Base-by-base conservation (phyloP, 2,329 filamentous ascomycete genomes). In the Xylaria sp. region DNA sequence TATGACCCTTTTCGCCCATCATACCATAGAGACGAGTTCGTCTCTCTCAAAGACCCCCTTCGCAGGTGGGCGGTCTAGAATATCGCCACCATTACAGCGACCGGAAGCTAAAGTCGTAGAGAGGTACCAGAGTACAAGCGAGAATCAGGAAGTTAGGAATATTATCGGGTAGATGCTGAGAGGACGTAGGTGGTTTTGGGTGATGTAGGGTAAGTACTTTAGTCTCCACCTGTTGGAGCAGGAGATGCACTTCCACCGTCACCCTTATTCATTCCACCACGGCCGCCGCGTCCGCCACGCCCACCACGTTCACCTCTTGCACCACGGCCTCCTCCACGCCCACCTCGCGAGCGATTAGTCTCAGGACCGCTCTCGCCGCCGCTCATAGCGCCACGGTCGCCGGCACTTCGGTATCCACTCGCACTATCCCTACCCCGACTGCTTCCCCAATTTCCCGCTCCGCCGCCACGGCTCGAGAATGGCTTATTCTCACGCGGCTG, bases 371-470 rank as follows among this genome's bases (percentile, higher is more conserved):
- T 91, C 68, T 93, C 91, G 71, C 94, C 92, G 73, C 91, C 92
- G 77, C 91, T 79, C 70, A 76, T 72, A 17, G 75, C 61, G 45
- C 77, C 90, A 68, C 90, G 94, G 67, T 93, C 93, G 61, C 90
- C 92, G 64, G 92, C 92, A 77, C 93, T 97, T 74, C 93, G 90
- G 83, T 97, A 97, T 68, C 93, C 93, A 74, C 91, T 92, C 65
- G 83, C 79, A 32, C 83, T 82, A 57, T 89, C 88, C 61, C 91
- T 88, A 56, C 92, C 86, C 72, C 85, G 84, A 79, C 87, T 91
- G 76, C 85, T 87, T 55, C 90, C 90, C 89, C 89, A 91, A 74
- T 85, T 90, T 55, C 89, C 89, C 42, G 89, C 88, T 36, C 72
- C 72, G 62, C 89, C 89, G 61, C 89, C 89, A 56, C 92, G 89